Conservation (phyloP, 139 green algal genomes). For the Chlamydomonas eustigma region DNA sequence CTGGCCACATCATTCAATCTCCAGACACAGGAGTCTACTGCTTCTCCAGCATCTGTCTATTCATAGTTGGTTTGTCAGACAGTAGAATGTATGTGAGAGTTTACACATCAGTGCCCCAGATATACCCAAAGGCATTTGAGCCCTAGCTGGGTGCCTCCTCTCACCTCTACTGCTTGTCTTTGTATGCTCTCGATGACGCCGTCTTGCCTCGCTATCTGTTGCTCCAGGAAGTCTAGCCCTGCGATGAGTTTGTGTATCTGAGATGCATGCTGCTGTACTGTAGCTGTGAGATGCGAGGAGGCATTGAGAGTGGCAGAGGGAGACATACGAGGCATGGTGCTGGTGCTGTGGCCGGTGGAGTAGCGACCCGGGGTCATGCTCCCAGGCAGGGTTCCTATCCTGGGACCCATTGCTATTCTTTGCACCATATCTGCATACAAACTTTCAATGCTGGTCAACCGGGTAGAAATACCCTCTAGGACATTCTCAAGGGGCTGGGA, state of each 20-base stretch:
- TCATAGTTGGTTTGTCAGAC: too few species aligned
- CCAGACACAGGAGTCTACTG: too few species aligned
- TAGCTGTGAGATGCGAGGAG: conserved; percentile 10
- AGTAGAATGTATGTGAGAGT: too few species aligned
- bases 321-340: neutral
- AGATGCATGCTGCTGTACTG: conserved; percentile 32
- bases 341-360: neutral
- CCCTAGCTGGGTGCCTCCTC: too few species aligned
- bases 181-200: conserved; percentile 31
- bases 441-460: neutral
- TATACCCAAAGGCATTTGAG: too few species aligned
- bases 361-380: neutral
- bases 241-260: conserved; percentile 43
- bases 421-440: neutral
- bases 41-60: too few species aligned
- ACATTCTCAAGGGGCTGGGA: neutral
- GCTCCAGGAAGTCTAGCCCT: conserved; percentile 38
- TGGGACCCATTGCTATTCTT: too few species aligned
- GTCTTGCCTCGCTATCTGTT: conserved; percentile 38
- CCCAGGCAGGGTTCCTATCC: neutral
- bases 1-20: too few species aligned
- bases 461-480: neutral
- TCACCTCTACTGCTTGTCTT: conserved; percentile 28
- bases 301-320: conserved; percentile 11
- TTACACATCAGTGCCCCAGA: too few species aligned